Conservation (phyloP, 106 monocot species). For the Hemerocallis citrina region DNA sequence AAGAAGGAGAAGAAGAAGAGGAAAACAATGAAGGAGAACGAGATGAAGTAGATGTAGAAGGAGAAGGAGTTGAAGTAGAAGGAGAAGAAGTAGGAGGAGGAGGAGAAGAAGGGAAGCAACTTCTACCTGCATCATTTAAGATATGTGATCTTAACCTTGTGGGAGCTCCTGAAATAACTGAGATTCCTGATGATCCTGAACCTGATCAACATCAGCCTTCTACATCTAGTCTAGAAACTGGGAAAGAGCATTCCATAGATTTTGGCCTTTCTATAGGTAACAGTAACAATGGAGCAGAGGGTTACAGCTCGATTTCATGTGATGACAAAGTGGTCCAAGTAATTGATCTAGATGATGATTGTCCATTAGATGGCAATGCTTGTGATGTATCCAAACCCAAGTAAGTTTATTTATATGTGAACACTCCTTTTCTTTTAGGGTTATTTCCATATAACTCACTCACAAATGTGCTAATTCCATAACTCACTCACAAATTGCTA, state of each 20-base stretch:
- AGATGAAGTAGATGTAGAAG: no score
- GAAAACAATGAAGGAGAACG: no score
- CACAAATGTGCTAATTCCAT: neutral
- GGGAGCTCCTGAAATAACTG: conserved; percentile 39
- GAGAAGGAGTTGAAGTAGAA: conserved; percentile 4
- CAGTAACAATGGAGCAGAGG: neutral
- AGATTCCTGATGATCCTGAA: conserved; percentile 24
- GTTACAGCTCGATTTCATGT: neutral
- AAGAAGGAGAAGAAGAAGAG: no score
- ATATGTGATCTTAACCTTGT: conserved; percentile 68
- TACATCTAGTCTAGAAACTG: conserved; percentile 7
- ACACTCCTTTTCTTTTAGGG: neutral
- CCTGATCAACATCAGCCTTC: conserved; percentile 9
- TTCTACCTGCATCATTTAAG: conserved; percentile 24
- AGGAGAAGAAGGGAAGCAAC: conserved; percentile 24
- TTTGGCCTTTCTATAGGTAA: conserved; percentile 19
- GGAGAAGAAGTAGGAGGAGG: no score
- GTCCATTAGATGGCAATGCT: conserved; percentile 13
- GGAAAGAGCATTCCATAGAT: conserved; percentile 12
- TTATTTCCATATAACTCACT: no score
- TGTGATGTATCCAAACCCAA: conserved; percentile 31
- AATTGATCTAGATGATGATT: conserved; percentile 58
- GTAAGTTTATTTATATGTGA: conserved; percentile 30
- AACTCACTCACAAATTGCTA: no score
- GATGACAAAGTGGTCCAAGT: conserved; percentile 26